Evolutionary conservation across 768 basidiomycete species (phyloP).

Genomic region (Exsudoporus frostii): DNA sequence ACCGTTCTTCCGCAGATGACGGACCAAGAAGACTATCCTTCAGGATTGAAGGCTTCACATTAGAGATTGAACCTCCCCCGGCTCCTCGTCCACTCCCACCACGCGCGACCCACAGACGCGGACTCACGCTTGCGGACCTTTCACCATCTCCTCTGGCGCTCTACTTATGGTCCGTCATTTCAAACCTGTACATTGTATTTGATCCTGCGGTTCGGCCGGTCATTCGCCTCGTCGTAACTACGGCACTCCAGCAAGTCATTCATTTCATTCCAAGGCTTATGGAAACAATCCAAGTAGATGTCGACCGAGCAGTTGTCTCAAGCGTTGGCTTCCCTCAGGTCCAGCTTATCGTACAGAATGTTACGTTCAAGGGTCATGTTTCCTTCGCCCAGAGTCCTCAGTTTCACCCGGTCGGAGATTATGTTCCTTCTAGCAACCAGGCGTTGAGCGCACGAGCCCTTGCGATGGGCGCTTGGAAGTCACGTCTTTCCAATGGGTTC

Average conservation of each 20-base stretch:
- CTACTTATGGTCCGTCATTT: constrained; percentile 31
- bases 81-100: constrained; percentile 15
- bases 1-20: constrained; percentile 47
- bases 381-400: constrained; percentile 51
- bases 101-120: constrained; percentile 34
- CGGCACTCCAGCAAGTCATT: constrained; percentile 55
- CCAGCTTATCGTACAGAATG: constrained; percentile 47
- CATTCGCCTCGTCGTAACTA: constrained; percentile 53
- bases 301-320: constrained; percentile 52
- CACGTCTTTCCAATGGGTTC: constrained; percentile 56
- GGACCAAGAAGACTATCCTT: constrained; percentile 56
- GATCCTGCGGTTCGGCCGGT: constrained; percentile 64
- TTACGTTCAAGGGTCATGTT: constrained; percentile 53
- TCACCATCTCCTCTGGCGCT: constrained; percentile 36
- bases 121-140: constrained; percentile 41
- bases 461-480: constrained; percentile 60
- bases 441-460: constrained; percentile 36
- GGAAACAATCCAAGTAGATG: constrained; percentile 64
- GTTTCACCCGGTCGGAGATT: constrained; percentile 8
- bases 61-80: constrained; percentile 41
- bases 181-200: constrained; percentile 39
- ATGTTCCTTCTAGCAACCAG: constrained; percentile 12
- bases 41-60: constrained; percentile 55
- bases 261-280: constrained; percentile 65
- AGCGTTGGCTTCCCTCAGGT: constrained; percentile 51